A percentile compares a stretch with the other conserved stretches of the same genome.
phyloP scores from a whole-genome alignment of 768 basidiomycete genomes.

The Lyophyllum decastes region DNA sequence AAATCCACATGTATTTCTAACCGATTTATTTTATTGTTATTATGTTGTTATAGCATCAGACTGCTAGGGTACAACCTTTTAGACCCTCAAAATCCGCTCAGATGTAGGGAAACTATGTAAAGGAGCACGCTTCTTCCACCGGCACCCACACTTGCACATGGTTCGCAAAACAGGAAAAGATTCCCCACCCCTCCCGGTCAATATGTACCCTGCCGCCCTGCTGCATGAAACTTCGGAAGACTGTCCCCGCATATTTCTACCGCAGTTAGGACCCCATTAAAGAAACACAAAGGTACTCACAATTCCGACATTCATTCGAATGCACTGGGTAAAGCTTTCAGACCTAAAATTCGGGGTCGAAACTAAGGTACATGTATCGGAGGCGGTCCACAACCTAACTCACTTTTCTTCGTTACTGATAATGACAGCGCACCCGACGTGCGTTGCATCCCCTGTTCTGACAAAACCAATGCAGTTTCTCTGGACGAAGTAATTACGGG shows the following conservation, averaged over 20 bases:
- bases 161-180: conserved; percentile 59
- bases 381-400: conserved; percentile 10
- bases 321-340: conserved; percentile 36
- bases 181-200: conserved; percentile 62
- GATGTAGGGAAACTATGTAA: background rate
- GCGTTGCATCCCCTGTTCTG: conserved; percentile 56
- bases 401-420: conserved; percentile 60
- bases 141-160: conserved; percentile 62
- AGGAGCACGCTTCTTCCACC: conserved; percentile 1
- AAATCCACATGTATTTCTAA: conserved; percentile 8
- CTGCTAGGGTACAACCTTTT: background rate
- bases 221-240: conserved; percentile 52
- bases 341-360: conserved; percentile 20
- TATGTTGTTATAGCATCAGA: background rate
- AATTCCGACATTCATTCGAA: conserved; percentile 68
- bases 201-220: conserved; percentile 44
- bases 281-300: conserved; percentile 38
- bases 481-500: conserved; percentile 58
- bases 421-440: conserved; percentile 69
- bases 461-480: conserved; percentile 78
- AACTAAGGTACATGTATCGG: conserved; percentile 3
- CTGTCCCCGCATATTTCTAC: conserved; percentile 36
- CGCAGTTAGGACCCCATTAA: background rate
- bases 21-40: background rate
- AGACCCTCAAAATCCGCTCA: background rate